A percentile compares a stretch with the other conserved stretches of the same genome.
These are phyloP conservation scores for Penicillium manginii DNA, from an alignment of 495 filamentous ascomycete species.

Conservation along the genomic window DNA sequence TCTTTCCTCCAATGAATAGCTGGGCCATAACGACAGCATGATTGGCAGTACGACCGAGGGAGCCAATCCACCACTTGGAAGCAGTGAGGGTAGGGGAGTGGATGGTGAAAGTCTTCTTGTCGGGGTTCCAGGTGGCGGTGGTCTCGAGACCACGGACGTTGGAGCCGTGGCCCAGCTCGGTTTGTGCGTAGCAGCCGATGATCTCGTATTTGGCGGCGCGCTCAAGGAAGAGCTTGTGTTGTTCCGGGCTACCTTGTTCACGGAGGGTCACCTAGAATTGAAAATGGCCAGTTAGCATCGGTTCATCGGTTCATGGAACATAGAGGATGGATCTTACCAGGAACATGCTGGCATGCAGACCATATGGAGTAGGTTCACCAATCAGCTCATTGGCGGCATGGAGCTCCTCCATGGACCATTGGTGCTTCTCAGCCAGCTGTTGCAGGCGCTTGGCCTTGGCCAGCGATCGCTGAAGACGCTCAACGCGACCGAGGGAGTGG, in stretches of 20 bases:
- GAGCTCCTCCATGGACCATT: constrained; percentile 67
- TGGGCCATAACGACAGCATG: constrained; percentile 78
- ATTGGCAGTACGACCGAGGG: constrained; percentile 71
- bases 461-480: constrained; percentile 63
- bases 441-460: constrained; percentile 67
- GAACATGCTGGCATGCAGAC: constrained; percentile 70
- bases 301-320: neutral
- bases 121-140: constrained; percentile 68
- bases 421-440: constrained; percentile 61
- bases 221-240: constrained; percentile 68
- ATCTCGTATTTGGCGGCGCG: constrained; percentile 65
- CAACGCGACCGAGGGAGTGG: constrained; percentile 66
- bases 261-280: constrained; percentile 59
- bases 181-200: constrained; percentile 79
- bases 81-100: constrained; percentile 69
- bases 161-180: constrained; percentile 73
- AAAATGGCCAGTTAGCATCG: constrained; percentile 7
- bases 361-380: constrained; percentile 68
- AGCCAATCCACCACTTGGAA: constrained; percentile 82
- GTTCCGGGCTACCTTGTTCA: constrained; percentile 70
- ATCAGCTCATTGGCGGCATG: constrained; percentile 62
- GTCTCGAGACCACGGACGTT: constrained; percentile 78
- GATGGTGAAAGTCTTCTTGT: constrained; percentile 70
- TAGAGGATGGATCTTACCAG: constrained; percentile 40
- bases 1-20: constrained; percentile 63